Evolutionary conservation across 2,329 filamentous ascomycete genomes (phyloP).

Genomic region (Tympanopsis confertula): DNA sequence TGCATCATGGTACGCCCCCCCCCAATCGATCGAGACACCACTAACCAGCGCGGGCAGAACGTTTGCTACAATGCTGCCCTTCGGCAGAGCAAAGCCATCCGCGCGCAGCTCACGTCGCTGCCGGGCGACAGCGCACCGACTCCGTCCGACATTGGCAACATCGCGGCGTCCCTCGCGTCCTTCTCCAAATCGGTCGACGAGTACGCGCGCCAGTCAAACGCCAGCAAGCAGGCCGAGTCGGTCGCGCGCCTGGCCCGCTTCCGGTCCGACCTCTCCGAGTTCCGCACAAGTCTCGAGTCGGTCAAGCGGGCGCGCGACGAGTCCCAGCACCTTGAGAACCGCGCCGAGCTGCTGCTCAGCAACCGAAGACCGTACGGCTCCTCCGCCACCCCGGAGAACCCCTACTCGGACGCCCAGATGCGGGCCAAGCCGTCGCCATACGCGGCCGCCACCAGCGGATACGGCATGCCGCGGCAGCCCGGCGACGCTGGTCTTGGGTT

Average conservation of each 20-base stretch:
- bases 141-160: conserved; percentile 45
- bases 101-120: conserved; percentile 55
- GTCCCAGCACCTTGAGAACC: conserved; percentile 49
- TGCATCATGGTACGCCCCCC: too few species aligned
- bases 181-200: conserved; percentile 88
- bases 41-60: too few species aligned
- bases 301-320: conserved; percentile 72
- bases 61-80: conserved; percentile 76
- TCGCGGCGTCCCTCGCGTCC: conserved; percentile 65
- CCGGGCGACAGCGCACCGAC: conserved; percentile 52
- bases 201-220: conserved; percentile 84
- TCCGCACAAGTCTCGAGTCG: conserved; percentile 64
- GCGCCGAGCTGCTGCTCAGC: conserved; percentile 73
- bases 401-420: conserved; percentile 67
- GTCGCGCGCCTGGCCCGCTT: conserved; percentile 77
- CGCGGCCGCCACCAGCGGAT: conserved; percentile 9
- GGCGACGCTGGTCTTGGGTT: conserved; percentile 9
- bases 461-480: conserved; percentile 4
- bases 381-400: conserved; percentile 77
- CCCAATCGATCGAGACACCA: too few species aligned
- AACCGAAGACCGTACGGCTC: conserved; percentile 71
- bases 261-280: conserved; percentile 69
- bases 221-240: conserved; percentile 85
- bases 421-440: conserved; percentile 7
- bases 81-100: conserved; percentile 72